A percentile compares a stretch with the other conserved stretches of the same genome.
Conservation (phyloP, 208 protist species). For the Acanthamoeba culbertsoni region DNA sequence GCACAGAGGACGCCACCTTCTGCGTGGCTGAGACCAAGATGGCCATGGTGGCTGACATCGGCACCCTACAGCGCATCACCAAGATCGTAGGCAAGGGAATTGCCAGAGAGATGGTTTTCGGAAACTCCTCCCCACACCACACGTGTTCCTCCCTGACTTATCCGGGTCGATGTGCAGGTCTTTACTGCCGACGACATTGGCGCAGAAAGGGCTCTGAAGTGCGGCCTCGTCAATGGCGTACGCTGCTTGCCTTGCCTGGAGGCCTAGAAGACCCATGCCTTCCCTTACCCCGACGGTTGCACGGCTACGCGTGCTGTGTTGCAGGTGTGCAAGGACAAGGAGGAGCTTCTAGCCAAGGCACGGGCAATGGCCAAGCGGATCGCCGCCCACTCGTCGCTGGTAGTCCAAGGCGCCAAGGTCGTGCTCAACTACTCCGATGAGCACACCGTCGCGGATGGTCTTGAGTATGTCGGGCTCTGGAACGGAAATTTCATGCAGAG, state of each 20-base stretch:
- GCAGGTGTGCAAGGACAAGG: conserved; percentile 53
- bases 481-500: conserved; percentile 36
- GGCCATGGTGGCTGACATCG: conserved; percentile 43
- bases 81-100: conserved; percentile 41
- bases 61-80: conserved; percentile 47
- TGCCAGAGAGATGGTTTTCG: not conserved
- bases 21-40: conserved; percentile 40
- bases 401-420: conserved; percentile 25
- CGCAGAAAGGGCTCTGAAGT: not conserved
- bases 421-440: conserved; percentile 47
- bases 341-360: not conserved
- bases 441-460: not conserved
- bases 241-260: not conserved
- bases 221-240: not conserved
- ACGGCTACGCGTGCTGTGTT: not conserved
- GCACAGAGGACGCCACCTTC: conserved; percentile 44
- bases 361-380: not conserved
- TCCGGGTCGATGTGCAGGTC: not conserved
- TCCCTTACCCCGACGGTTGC: not conserved
- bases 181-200: not conserved
- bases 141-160: not conserved
- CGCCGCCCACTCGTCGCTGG: not conserved
- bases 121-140: not conserved
- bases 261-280: not conserved
- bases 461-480: conserved; percentile 33